Base-by-base conservation (phyloP, 305 asterid species). In the Withania somnifera region DNA sequence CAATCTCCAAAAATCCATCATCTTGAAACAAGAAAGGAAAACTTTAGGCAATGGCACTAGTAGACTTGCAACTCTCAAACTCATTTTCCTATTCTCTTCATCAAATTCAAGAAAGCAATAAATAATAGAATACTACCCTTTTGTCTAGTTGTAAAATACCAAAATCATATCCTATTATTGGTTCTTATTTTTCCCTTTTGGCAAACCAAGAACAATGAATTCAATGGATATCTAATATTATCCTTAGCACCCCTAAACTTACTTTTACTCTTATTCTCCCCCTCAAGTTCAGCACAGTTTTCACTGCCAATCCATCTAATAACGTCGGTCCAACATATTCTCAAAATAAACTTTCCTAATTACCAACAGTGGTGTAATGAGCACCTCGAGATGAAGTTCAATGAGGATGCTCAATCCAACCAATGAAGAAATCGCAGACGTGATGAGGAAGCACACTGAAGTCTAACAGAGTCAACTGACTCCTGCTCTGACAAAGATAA, bases 21-120 rank as follows among this genome's bases (percentile, higher is more conserved):
- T 36, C 40, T 36, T 36, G 40, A 36, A 14, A 13, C 3, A 15
- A 47, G 15, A 47, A 38, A 38, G 2, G 2, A 42, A 42, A 0
- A 10, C 20, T 15, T 15, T 14, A 51, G 20, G 57, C 57, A 36
- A 81, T 36, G 73, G 28, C 50, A 34, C 30, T 76, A 45, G 54
- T 26, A 6, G 73, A 81, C 32, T 24, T 54, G 24, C 80, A 83
- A 63, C 34, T 81, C 53, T 66, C 85, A 15, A 19, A 30, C 32
- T 85, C 87, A 11, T 83, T 86, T 86, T 58, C 82, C 88, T 0
- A 47, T 81, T 69, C 36, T 82, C 77, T 8, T 84, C 80, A 5
- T 86, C 78, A 7, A 57, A 5, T 51, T 32, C 42, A 7, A 80
- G 26, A 82, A 79, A 51, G 14, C 50, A 20, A 10, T 22, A 20